Base-by-base conservation (phyloP, 1,284 basidiomycete species). In the Puccinia coronata region DNA sequence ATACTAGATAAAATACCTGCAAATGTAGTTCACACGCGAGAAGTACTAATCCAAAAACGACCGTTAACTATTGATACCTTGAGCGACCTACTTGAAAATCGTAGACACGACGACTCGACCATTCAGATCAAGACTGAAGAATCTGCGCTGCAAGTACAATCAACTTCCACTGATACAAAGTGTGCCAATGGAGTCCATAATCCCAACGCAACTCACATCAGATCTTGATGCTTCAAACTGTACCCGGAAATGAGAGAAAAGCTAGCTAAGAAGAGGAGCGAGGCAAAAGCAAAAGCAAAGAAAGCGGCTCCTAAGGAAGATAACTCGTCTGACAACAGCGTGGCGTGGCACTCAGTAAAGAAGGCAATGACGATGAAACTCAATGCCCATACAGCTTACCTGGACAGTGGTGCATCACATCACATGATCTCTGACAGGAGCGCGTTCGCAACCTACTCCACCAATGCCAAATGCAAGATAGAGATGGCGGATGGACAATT, bases 341-440 rank as follows among this genome's bases (percentile, higher is more conserved):
- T 34, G 20, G 63, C 36, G 9, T 20, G 34, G 20, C 18, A 31
- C 28, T 23, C 16, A 1, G 31, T 65, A 31, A n/a, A 20, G 2
- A 36, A 65, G n/a, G 61, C 61, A 3, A 6, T 6, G 3, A 18
- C 34, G 11, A 34, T n/a, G 8, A 23, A 43, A 18, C 18, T 47
- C 47, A 20, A 4, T 47, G 14, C 43, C 4, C 47, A 49, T n/a
- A 16, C 28, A 36, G 41, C 43, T 34, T 77, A n/a, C 18, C 41
- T 59, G 6, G 74, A 77, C 23, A 65, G 74, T 39, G 74, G 59
- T 18, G 57, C 55, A 25, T 47, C 57, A 5, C 55, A 77, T 47
- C 74, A 77, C 11, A 77, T 65, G 74, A 18, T 36, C 20, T 43
- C 28, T 4, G 12, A 75, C n/a, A 2, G 49, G 14, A 20, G 18